Base-by-base conservation (phyloP, 331 rosid genomes). In the Spiraea crenata region DNA sequence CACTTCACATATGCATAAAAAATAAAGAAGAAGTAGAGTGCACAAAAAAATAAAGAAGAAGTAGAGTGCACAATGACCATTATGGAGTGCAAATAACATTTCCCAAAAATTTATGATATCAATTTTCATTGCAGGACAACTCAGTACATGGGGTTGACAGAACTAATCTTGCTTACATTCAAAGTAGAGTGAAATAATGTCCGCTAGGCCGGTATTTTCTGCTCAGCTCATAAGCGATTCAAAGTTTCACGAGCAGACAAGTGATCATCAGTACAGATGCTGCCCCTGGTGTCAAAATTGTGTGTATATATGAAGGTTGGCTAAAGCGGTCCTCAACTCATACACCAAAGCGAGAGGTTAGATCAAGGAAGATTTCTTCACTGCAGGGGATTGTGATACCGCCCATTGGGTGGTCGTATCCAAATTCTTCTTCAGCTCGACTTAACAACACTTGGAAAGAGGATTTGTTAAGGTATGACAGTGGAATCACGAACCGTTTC, bases 321-420 rank as follows among this genome's bases (percentile, higher is more conserved):
- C 31, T 25, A 25, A 25, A 25, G 31, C 1, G 31, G 31, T 25
- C n/a, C 54, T 49, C 19, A 6, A 4, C 19, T 49, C 54, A 49
- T 14, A 49, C n/a, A 14, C 19, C 63, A 34, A 17, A 19, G 54
- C 38, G 52, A 34, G 82, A 77, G n/a, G 67, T 64, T 20, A 81
- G 39, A 60, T 57, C 63, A 51, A 65, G 16, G 59, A 81, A 73
- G 56, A 52, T 35, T 8, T 76, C 63, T 63, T 81, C 81, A 38
- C 46, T 56, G 76, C 79, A 81, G 8, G 71, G 76, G 10, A 81
- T 62, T 40, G 85, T 69, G 54, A 81, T 67, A 44, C 85, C 76
- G 3, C 85, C 82, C 76, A 76, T 73, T n/a, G 79, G 70, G 65
- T 81, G 79, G 48, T 73, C 67, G 9, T 37, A 81, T 37, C 75